Percentiles rank a stretch among this genome's conserved stretches.
Conservation (phyloP, 805 yeast genomes). For the Cyberlindnera meyerae region DNA sequence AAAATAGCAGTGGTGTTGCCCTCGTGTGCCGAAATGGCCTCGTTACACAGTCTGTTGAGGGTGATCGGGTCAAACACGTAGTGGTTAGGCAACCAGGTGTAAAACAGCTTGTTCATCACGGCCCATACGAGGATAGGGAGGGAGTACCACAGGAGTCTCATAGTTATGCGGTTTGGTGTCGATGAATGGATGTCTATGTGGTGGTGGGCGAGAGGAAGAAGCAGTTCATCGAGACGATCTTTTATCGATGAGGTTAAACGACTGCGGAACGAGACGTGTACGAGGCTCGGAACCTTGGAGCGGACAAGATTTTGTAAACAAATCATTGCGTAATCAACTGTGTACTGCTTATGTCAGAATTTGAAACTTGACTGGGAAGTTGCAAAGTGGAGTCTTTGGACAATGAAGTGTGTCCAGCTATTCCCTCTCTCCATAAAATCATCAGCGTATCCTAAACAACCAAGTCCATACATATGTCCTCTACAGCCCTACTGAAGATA, state of each 20-base stretch:
- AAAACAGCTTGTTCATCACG: slow-evolving; percentile 38
- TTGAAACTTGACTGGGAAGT: too few species aligned
- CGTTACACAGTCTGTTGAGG: slow-evolving; percentile 54
- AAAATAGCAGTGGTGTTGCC: slow-evolving; percentile 60
- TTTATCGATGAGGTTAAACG: background rate
- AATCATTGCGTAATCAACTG: too few species aligned
- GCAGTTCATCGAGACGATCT: too few species aligned
- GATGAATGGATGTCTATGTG: too few species aligned
- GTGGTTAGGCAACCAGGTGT: slow-evolving; percentile 63
- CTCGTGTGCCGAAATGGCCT: slow-evolving; percentile 52
- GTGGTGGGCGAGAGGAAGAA: background rate
- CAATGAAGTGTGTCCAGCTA: too few species aligned
- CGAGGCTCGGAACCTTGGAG: too few species aligned
- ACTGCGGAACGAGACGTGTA: slow-evolving; percentile 1
- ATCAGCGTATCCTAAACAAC: background rate
- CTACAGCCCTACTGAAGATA: slow-evolving; percentile 13
- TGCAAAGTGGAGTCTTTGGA: too few species aligned
- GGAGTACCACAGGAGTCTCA: slow-evolving; percentile 18
- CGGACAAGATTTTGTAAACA: too few species aligned
- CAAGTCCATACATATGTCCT: slow-evolving; percentile 14
- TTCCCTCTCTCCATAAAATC: too few species aligned
- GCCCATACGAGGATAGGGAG: slow-evolving; percentile 28
- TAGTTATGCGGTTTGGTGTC: too few species aligned
- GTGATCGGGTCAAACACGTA: slow-evolving; percentile 67
- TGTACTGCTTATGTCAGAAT: too few species aligned